A percentile compares a stretch with the other conserved stretches of the same genome.
phyloP scores from a whole-genome alignment of 345 rosid species.

The Citrus inodora region DNA sequence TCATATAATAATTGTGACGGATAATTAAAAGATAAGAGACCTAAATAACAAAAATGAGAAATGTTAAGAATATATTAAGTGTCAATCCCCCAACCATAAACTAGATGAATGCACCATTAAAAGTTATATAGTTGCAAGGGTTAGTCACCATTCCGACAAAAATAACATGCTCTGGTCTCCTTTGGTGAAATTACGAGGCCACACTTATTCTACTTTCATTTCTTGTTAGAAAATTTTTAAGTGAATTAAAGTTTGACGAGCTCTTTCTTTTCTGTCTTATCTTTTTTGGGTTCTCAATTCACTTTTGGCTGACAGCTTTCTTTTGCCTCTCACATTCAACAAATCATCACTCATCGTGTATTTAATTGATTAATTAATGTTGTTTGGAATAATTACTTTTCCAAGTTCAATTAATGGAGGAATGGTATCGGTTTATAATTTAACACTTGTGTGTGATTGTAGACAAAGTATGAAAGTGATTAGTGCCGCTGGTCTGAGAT shows the following conservation, averaged over 20 bases:
- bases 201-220: slow-evolving; percentile 5
- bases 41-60: too few relatives aligned
- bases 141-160: slow-evolving; percentile 20
- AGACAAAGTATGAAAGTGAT: slow-evolving; percentile 27
- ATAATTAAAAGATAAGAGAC: too few relatives aligned
- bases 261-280: slow-evolving; percentile 9
- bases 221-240: not conserved
- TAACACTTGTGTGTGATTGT: not conserved
- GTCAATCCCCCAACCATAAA: not conserved
- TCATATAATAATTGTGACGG: too few relatives aligned
- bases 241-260: not conserved
- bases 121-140: slow-evolving; percentile 4
- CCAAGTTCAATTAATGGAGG: slow-evolving; percentile 27
- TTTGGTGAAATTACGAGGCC: slow-evolving; percentile 9
- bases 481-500: slow-evolving; percentile 18
- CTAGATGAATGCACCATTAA: not conserved
- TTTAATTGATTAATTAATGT: slow-evolving; percentile 3
- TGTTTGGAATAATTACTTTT: slow-evolving; percentile 25
- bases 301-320: slow-evolving; percentile 14
- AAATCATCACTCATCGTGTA: slow-evolving; percentile 5
- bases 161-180: slow-evolving; percentile 15
- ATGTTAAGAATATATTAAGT: not conserved
- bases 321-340: slow-evolving; percentile 21
- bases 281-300: not conserved
- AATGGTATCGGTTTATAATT: not conserved